These are phyloP conservation scores for Globisporangium nagaii DNA, from an alignment of 352 stramenopile genomes.

Conservation along the genomic window DNA sequence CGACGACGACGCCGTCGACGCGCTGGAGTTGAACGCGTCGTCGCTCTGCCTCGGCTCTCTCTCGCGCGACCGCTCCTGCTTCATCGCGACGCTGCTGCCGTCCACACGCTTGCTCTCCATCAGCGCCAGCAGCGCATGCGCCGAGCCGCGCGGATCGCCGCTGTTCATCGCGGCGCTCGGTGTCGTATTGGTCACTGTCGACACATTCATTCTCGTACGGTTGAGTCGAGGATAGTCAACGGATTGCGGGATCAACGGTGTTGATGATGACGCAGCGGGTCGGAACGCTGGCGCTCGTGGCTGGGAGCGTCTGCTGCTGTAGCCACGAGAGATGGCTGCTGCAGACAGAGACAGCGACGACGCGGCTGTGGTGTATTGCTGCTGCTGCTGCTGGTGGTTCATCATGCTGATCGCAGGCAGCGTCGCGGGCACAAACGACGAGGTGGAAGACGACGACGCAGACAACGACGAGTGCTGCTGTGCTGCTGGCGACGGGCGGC, in stretches of 20 bases:
- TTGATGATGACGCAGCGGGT: not conserved
- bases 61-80: not conserved
- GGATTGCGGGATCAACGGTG: not conserved
- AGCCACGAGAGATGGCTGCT: not conserved
- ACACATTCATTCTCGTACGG: not conserved
- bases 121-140: conserved; percentile 11
- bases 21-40: not conserved
- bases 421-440: not conserved
- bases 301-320: not conserved
- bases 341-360: too few species aligned
- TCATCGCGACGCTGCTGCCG: not conserved
- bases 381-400: not conserved
- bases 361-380: not conserved
- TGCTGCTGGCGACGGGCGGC: not conserved
- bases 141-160: conserved; percentile 6
- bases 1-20: not conserved
- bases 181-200: too few species aligned
- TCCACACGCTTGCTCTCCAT: conserved; percentile 8
- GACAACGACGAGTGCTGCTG: too few species aligned
- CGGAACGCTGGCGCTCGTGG: too few species aligned
- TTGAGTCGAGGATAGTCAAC: too few species aligned
- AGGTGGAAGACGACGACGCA: not conserved
- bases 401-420: not conserved
- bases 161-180: not conserved
- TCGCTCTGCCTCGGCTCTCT: too few species aligned